phyloP scores from a whole-genome alignment of 495 filamentous ascomycete genomes.

The Penicillium crystallinum region DNA sequence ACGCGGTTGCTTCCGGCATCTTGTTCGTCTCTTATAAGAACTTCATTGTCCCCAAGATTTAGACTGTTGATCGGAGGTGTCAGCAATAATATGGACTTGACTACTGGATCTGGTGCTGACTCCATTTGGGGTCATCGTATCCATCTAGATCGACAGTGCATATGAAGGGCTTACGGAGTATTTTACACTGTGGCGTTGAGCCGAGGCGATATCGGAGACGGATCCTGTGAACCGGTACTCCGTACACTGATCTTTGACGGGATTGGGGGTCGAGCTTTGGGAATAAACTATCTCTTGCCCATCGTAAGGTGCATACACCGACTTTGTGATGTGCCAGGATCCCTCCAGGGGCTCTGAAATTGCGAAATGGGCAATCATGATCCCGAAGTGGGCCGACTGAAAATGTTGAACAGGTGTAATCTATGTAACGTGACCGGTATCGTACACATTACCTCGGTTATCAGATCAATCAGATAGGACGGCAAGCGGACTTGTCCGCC shows the following conservation, averaged over 20 bases:
- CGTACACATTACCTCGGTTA: conserved; percentile 4
- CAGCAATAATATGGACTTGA: conserved; percentile 4
- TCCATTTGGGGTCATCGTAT: conserved; percentile 12
- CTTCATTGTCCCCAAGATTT: background rate
- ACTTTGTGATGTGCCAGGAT: background rate
- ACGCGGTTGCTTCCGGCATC: background rate
- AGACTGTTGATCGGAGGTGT: background rate
- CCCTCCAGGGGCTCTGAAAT: background rate
- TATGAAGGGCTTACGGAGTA: conserved; percentile 4
- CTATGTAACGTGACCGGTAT: background rate
- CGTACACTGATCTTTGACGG: no score
- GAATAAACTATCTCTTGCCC: no score
- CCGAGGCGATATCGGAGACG: background rate
- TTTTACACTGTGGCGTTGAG: background rate
- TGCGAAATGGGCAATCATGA: background rate
- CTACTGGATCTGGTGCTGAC: conserved; percentile 10
- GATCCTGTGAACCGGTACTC: no score
- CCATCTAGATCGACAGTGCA: conserved; percentile 25
- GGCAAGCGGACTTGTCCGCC: background rate
- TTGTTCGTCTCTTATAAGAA: background rate
- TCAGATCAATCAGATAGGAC: conserved; percentile 19
- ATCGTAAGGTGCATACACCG: no score
- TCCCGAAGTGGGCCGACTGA: background rate
- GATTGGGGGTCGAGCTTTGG: no score
- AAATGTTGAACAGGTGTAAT: background rate